phyloP scores from a whole-genome alignment of 164 flowering plant species.

The Vitis labrusca region DNA sequence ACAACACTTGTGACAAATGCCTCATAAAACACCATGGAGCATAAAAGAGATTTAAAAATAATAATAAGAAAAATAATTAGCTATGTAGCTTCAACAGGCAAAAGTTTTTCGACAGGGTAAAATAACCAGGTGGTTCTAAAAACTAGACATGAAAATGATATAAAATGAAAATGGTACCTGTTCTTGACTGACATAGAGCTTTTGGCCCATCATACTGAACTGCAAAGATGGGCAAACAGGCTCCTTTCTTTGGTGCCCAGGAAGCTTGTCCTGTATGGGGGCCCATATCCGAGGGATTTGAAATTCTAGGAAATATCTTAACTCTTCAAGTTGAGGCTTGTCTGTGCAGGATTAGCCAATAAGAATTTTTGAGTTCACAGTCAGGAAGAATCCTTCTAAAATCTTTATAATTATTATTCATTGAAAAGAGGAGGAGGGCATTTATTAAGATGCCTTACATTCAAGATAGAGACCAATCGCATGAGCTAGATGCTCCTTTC shows the following conservation, averaged over 20 bases:
- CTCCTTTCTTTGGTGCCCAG: slow-evolving; percentile 70
- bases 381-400: slow-evolving; percentile 2
- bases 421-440: neutral
- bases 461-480: slow-evolving; percentile 74
- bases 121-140: neutral
- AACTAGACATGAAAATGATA: neutral
- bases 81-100: neutral
- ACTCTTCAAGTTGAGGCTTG: slow-evolving; percentile 86
- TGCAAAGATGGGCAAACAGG: slow-evolving; percentile 86
- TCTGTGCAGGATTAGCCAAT: slow-evolving; percentile 37
- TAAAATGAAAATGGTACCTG: slow-evolving; percentile 47
- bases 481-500: slow-evolving; percentile 59
- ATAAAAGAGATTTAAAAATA: too few species aligned
- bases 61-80: too few species aligned
- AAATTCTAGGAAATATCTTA: slow-evolving; percentile 77
- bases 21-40: too few species aligned
- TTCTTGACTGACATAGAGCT: slow-evolving; percentile 78
- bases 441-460: slow-evolving; percentile 38
- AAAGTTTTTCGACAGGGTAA: neutral
- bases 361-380: neutral
- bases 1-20: too few species aligned
- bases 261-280: slow-evolving; percentile 54
- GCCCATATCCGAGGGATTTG: slow-evolving; percentile 85
- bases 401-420: neutral
- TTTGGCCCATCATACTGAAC: slow-evolving; percentile 88